These are phyloP conservation scores for Saccharomycopsis lassenensis DNA, from an alignment of 805 yeast species.

Conservation along the genomic window DNA sequence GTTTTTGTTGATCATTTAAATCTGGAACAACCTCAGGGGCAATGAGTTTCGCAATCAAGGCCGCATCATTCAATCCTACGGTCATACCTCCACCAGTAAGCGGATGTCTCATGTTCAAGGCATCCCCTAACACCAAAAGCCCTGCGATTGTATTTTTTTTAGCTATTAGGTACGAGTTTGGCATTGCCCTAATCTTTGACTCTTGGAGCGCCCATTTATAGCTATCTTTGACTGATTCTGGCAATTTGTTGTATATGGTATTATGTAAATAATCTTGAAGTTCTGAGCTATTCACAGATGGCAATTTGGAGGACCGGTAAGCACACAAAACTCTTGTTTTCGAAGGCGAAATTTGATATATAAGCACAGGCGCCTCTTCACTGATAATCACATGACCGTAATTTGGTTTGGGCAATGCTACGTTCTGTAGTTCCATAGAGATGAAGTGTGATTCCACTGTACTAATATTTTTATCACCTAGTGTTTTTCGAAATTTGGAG, in stretches of 20 bases:
- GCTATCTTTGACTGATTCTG: conserved; percentile 52
- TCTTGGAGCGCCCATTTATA: conserved; percentile 52
- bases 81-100: conserved; percentile 99
- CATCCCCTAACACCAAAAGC: conserved; percentile 77
- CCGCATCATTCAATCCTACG: conserved; percentile 85
- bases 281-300: conserved; percentile 48
- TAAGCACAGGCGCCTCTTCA: conserved; percentile 65
- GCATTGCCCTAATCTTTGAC: conserved; percentile 70
- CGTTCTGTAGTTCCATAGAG: conserved; percentile 67
- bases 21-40: conserved; percentile 41
- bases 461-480: conserved; percentile 52
- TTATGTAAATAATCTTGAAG: conserved; percentile 47
- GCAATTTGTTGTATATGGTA: conserved; percentile 59
- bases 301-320: conserved; percentile 61
- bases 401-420: conserved; percentile 59
- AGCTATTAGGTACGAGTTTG: conserved; percentile 85
- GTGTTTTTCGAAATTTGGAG: conserved; percentile 77
- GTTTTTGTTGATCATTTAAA: conserved; percentile 45
- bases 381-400: conserved; percentile 91
- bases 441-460: conserved; percentile 72
- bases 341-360: conserved; percentile 73
- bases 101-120: conserved; percentile 96
- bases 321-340: conserved; percentile 90
- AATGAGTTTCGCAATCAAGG: conserved; percentile 51
- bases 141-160: conserved; percentile 62